Evolutionary conservation across 257 asterid species (phyloP).

Genomic region (Ilex aquifolium): DNA sequence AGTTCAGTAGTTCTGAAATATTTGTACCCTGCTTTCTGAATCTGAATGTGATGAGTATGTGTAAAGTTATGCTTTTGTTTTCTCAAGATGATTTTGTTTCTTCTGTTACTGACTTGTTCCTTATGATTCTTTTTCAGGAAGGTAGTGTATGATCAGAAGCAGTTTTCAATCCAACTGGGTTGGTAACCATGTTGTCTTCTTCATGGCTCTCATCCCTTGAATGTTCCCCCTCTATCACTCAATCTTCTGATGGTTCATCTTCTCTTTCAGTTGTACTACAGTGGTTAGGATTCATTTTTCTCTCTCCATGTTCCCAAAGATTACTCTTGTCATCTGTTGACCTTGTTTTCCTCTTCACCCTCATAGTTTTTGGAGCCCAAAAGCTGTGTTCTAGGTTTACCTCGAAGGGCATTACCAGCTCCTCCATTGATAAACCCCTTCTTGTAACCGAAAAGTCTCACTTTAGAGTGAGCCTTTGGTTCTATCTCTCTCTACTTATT

Average conservation of each 20-base stretch:
- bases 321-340: constrained; percentile 31
- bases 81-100: background rate
- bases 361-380: constrained; percentile 18
- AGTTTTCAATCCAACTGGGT: background rate
- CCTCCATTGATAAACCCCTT: constrained; percentile 38
- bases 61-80: too few relatives aligned
- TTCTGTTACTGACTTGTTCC: background rate
- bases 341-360: constrained; percentile 29
- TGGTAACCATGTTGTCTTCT: constrained; percentile 22
- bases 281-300: constrained; percentile 40
- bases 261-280: constrained; percentile 5
- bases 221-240: constrained; percentile 35
- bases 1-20: too few relatives aligned
- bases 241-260: constrained; percentile 19
- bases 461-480: constrained; percentile 31
- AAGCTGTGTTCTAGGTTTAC: constrained; percentile 25
- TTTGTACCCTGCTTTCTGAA: too few relatives aligned
- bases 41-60: too few relatives aligned
- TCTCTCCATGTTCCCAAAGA: constrained; percentile 55
- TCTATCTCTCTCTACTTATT: constrained; percentile 21
- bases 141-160: background rate
- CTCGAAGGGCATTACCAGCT: constrained; percentile 8
- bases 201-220: constrained; percentile 40
- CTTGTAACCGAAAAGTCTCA: constrained; percentile 25
- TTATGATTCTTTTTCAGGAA: constrained; percentile 8